phyloP scores from a whole-genome alignment of 2,329 filamentous ascomycete species.

The Apiospora kogelbergensis region DNA sequence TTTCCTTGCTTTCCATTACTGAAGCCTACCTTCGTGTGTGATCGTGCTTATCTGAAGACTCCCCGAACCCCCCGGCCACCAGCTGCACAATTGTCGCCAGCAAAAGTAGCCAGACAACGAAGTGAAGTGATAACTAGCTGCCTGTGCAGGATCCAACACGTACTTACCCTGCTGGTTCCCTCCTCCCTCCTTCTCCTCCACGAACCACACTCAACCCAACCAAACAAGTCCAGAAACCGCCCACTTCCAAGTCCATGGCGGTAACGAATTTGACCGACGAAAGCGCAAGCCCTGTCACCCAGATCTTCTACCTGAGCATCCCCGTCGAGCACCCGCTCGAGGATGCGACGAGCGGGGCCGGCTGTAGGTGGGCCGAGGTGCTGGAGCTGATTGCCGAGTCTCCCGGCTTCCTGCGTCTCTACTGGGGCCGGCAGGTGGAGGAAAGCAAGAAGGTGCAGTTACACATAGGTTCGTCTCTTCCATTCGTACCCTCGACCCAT shows the following conservation, averaged over 20 bases:
- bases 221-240: too few relatives aligned
- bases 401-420: conserved; percentile 3
- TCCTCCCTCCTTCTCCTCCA: background rate
- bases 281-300: conserved; percentile 2
- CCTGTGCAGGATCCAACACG: too few relatives aligned
- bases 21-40: background rate
- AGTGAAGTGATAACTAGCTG: too few relatives aligned
- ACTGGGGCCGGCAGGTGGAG: conserved; percentile 1
- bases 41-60: background rate
- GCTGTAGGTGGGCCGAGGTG: background rate
- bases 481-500: background rate
- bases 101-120: too few relatives aligned
- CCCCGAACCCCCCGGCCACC: background rate
- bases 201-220: background rate
- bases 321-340: conserved; percentile 9
- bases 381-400: background rate
- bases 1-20: background rate
- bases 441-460: background rate
- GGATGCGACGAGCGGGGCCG: conserved; percentile 1
- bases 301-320: conserved; percentile 8
- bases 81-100: too few relatives aligned
- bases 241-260: background rate
- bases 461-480: background rate
- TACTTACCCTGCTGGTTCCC: too few relatives aligned
- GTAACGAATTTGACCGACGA: background rate